Percentiles rank a stretch among this genome's conserved stretches.
Conservation (phyloP, 2,329 filamentous ascomycete genomes). For the Diaporthe ampelina region DNA sequence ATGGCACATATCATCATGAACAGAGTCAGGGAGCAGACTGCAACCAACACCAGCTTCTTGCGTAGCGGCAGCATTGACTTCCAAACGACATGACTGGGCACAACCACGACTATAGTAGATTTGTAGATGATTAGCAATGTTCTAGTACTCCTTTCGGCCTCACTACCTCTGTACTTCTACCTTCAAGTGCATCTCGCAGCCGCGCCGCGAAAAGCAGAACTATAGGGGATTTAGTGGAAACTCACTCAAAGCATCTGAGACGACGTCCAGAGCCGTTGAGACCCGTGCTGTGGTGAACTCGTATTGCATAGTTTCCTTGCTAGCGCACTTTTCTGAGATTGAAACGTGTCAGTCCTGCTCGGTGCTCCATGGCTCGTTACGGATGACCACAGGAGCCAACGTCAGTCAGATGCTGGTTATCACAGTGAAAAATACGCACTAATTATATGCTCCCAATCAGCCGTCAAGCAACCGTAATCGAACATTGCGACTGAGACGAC, state of each 20-base stretch:
- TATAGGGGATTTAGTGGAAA: not conserved
- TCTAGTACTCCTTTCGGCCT: not conserved
- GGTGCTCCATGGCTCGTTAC: not conserved
- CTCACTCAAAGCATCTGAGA: not conserved
- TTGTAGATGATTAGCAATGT: not conserved
- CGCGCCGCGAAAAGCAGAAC: not conserved
- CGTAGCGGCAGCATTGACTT: conserved; percentile 4
- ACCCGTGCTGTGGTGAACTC: not conserved
- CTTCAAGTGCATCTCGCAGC: too few species aligned
- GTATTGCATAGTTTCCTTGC: not conserved
- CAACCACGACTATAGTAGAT: not conserved
- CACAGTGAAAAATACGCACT: not conserved
- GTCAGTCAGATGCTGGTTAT: too few species aligned
- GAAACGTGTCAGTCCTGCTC: not conserved
- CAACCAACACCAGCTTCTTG: conserved; percentile 5
- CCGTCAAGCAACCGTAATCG: not conserved
- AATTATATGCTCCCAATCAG: not conserved
- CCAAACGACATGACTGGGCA: not conserved
- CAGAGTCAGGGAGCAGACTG: not conserved
- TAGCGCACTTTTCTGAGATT: not conserved
- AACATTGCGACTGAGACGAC: not conserved
- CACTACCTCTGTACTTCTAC: not conserved
- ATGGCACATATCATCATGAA: conserved; percentile 19
- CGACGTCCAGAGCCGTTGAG: not conserved
- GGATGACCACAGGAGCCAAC: not conserved